Conservation (phyloP, 1,139 yeast genomes). For the Meyerozyma carpophila region DNA sequence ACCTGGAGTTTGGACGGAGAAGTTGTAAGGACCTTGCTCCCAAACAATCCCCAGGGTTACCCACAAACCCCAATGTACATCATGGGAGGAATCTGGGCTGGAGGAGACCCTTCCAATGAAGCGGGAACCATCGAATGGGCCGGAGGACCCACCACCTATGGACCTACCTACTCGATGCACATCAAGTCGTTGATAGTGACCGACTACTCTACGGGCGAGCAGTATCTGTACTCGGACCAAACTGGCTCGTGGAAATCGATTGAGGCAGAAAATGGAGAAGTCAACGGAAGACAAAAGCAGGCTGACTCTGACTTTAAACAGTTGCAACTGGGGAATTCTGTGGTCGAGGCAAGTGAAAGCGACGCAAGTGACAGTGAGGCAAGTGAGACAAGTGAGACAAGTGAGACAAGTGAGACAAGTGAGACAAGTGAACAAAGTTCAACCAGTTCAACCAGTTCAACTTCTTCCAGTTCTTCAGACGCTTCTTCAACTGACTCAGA, state of each 20-base stretch:
- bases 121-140: conserved; percentile 82
- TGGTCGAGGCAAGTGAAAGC: conserved; percentile 5
- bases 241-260: conserved; percentile 70
- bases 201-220: conserved; percentile 77
- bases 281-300: conserved; percentile 53
- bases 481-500: conserved; percentile 2
- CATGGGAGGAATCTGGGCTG: conserved; percentile 73
- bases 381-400: conserved; percentile 2
- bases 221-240: conserved; percentile 58
- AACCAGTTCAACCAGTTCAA: not conserved
- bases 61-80: conserved; percentile 79
- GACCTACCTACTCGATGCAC: conserved; percentile 58
- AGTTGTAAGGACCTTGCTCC: conserved; percentile 52
- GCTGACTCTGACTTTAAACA: conserved; percentile 46
- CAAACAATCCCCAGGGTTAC: conserved; percentile 53
- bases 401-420: conserved; percentile 4
- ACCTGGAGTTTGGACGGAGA: conserved; percentile 61
- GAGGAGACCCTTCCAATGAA: conserved; percentile 64
- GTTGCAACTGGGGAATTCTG: conserved; percentile 20
- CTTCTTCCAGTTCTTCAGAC: conserved; percentile 8
- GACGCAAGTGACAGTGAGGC: not conserved
- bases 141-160: conserved; percentile 74
- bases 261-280: conserved; percentile 54
- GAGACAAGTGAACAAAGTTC: no score
- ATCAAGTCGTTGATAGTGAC: conserved; percentile 57